Evolutionary conservation across 495 filamentous ascomycete species (phyloP).

Genomic region (Wilcoxina mikolae): DNA sequence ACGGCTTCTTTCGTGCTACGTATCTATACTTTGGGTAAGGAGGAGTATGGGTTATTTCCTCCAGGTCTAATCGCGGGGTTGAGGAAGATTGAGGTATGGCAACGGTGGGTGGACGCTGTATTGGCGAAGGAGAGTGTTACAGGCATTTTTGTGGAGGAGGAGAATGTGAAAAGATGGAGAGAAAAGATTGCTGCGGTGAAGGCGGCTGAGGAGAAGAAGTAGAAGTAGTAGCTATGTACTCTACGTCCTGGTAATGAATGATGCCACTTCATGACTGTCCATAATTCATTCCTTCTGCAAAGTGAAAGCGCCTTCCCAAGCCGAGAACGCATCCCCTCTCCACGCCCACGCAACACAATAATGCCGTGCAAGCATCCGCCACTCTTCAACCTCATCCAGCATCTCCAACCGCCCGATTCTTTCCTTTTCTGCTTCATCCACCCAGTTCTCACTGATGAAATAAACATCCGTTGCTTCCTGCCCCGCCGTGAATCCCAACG

Average conservation of each 20-base stretch:
- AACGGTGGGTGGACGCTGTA: constrained; percentile 51
- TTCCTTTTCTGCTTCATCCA: constrained; percentile 57
- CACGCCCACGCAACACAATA: constrained; percentile 85
- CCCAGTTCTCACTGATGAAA: constrained; percentile 62
- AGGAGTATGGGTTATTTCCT: constrained; percentile 39
- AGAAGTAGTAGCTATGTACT: neutral
- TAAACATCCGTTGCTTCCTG: constrained; percentile 53
- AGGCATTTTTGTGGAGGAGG: constrained; percentile 44
- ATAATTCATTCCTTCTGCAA: neutral
- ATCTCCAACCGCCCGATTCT: constrained; percentile 67
- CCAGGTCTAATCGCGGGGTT: constrained; percentile 35
- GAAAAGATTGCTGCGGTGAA: neutral
- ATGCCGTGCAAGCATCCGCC: constrained; percentile 71
- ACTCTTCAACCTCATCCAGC: constrained; percentile 93
- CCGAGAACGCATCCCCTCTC: constrained; percentile 34
- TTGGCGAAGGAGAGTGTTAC: constrained; percentile 50
- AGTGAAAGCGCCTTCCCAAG: constrained; percentile 25
- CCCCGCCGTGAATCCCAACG: constrained; percentile 44
- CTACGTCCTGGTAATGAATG: neutral
- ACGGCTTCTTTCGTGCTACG: constrained; percentile 55
- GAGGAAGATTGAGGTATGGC: constrained; percentile 42
- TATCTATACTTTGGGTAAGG: constrained; percentile 37
- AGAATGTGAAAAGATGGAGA: neutral
- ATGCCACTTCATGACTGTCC: neutral
- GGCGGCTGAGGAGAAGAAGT: neutral